Percentiles rank a stretch among this genome's conserved stretches.
phyloP scores from a whole-genome alignment of 805 yeast genomes.

The Debaryomyces castellii region DNA sequence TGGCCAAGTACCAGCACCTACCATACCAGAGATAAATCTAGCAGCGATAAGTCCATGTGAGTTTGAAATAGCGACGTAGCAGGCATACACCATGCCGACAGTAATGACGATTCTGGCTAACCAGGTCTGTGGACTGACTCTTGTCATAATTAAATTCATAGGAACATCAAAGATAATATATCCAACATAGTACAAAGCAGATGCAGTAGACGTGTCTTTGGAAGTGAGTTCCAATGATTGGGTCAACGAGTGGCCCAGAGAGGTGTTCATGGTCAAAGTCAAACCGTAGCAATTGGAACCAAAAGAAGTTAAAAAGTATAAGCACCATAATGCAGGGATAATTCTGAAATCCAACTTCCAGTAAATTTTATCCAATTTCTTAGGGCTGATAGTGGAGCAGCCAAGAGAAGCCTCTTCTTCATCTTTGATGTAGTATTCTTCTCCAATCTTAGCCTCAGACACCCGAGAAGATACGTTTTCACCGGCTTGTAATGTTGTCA shows the following conservation, averaged over 20 bases:
- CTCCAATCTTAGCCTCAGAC: background rate
- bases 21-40: constrained; percentile 70
- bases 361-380: constrained; percentile 53
- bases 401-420: background rate
- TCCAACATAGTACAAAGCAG: constrained; percentile 81
- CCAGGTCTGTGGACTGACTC: constrained; percentile 83
- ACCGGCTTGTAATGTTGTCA: background rate
- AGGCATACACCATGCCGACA: constrained; percentile 75
- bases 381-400: constrained; percentile 5
- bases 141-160: constrained; percentile 84
- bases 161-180: constrained; percentile 84
- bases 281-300: constrained; percentile 77
- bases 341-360: constrained; percentile 66
- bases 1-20: constrained; percentile 90
- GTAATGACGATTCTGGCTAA: constrained; percentile 71
- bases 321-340: constrained; percentile 79
- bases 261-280: constrained; percentile 74
- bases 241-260: constrained; percentile 57
- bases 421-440: background rate
- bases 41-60: constrained; percentile 65
- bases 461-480: background rate
- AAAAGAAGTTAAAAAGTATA: constrained; percentile 77
- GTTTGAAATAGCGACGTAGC: constrained; percentile 62
- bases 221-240: constrained; percentile 51
- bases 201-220: constrained; percentile 68